Base-by-base conservation (phyloP, 179 eudicot species). In the Patellifolia procumbens region DNA sequence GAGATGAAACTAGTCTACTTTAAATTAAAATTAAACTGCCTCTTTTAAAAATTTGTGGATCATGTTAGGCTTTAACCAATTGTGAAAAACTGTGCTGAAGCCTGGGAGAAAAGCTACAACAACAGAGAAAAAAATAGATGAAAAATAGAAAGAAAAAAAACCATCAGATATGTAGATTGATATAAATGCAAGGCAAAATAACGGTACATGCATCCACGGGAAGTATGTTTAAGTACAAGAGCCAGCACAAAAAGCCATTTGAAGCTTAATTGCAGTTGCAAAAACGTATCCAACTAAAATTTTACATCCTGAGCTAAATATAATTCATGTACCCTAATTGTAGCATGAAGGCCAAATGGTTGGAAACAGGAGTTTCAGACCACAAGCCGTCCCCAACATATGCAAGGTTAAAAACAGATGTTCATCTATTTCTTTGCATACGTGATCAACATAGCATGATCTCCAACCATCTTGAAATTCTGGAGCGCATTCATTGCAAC, bases 401-500 rank as follows among this genome's bases (percentile, higher is more conserved):
- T 43, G 45, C 43, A 35, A 68, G 11, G 16, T 19, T 29, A 34
- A 34, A 45, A 46, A n/a, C 42, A 17, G 28, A 55, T n/a, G 53
- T 43, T 52, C 26, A 42, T 49, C 89, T 92, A 94, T 74, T 92
- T 94, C 92, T 94, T 92, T 17, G 97, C 97, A 68, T 94, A 94
- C 73, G 97, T 91, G 70, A 94, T 87, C 64, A 88, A 31, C 96
- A 94, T 94, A 20, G 91, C 84, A 60, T 88, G 85, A 70, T 92
- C 92, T 17, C 89, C 84, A 13, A 77, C 84, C 20, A 94, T 86
- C 84, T 91, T 89, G 81, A 89, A 92, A 58, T 89, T 91, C 80
- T 92, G 98, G 74, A 92, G 94, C 1, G 85, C 87, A 24, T 88
- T 94, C 97, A 94, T 87, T 64, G 97, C 97, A 20, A 79, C 83